Evolutionary conservation across 108 stramenopile species (phyloP).

Genomic region (Cyclotella choctawhatcheeana): DNA sequence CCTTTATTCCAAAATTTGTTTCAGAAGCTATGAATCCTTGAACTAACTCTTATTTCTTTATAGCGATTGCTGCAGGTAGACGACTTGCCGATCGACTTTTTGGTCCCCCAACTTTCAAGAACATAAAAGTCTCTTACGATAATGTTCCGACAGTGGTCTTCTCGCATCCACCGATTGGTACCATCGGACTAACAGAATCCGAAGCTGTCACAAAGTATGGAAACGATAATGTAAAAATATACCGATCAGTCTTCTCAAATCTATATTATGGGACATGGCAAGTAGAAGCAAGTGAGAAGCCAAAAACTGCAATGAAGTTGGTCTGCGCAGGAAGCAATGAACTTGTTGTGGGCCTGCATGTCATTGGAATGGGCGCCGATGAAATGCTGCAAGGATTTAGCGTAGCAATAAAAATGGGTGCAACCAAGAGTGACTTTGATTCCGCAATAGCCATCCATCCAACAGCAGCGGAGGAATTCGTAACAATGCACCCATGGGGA

Average conservation of each 20-base stretch:
- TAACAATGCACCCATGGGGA: conserved; percentile 91
- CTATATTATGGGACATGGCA: conserved; percentile 85
- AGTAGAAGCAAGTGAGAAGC: conserved; percentile 68
- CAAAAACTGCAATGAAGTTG: conserved; percentile 70
- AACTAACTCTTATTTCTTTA: no score
- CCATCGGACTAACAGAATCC: conserved; percentile 74
- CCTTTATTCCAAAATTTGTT: no score
- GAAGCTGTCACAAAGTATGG: conserved; percentile 81
- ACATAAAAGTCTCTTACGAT: conserved; percentile 80
- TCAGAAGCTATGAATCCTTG: no score
- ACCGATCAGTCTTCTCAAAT: conserved; percentile 83
- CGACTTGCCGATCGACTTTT: conserved; percentile 86
- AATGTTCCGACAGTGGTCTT: conserved; percentile 86
- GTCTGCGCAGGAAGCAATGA: conserved; percentile 85
- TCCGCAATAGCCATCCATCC: conserved; percentile 94
- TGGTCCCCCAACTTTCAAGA: conserved; percentile 47
- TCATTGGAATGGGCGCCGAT: conserved; percentile 92
- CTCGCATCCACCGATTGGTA: conserved; percentile 83
- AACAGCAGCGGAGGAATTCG: conserved; percentile 93
- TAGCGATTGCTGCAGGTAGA: conserved; percentile 85
- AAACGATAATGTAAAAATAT: conserved; percentile 80
- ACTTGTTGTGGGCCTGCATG: conserved; percentile 87
- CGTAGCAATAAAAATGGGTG: conserved; percentile 95
- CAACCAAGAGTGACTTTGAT: conserved; percentile 97
- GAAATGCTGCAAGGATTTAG: conserved; percentile 98